Percentiles rank a stretch among this genome's conserved stretches.
These are phyloP conservation scores for Stephania japonica DNA, from an alignment of 164 flowering plant species.

Conservation along the genomic window DNA sequence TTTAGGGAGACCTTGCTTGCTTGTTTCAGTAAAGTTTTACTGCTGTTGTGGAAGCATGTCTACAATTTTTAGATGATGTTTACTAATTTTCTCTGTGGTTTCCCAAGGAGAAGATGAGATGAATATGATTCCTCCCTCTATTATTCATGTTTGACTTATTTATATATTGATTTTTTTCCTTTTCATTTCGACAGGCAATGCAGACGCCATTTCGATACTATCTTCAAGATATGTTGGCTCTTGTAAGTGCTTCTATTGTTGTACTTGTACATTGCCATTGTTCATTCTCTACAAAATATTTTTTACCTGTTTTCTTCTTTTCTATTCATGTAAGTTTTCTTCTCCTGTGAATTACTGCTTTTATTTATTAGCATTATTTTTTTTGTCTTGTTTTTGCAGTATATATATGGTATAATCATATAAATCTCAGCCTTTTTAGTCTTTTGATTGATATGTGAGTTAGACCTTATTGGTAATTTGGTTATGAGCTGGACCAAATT, in stretches of 20 bases:
- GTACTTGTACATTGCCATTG: not conserved
- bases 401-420: not conserved
- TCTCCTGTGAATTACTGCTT: not conserved
- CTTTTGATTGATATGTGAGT: not conserved
- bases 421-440: too few relatives aligned
- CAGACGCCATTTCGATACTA: constrained; percentile 93
- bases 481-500: not conserved
- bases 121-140: not conserved
- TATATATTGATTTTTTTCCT: not conserved
- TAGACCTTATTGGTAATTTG: not conserved
- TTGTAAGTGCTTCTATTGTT: constrained; percentile 44
- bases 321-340: not conserved
- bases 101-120: not conserved
- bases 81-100: not conserved
- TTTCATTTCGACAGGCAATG: constrained; percentile 46
- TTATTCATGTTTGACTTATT: not conserved
- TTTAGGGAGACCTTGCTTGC: not conserved
- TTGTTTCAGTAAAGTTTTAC: not conserved
- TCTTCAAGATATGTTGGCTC: constrained; percentile 78
- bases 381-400: not conserved
- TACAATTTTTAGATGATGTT: not conserved
- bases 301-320: not conserved
- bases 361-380: not conserved
- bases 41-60: not conserved
- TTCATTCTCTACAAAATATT: not conserved